Percentiles rank a stretch among this genome's conserved stretches.
These are phyloP conservation scores for Ochetophila trinervis DNA, from an alignment of 306 rosid genomes.

Conservation along the genomic window DNA sequence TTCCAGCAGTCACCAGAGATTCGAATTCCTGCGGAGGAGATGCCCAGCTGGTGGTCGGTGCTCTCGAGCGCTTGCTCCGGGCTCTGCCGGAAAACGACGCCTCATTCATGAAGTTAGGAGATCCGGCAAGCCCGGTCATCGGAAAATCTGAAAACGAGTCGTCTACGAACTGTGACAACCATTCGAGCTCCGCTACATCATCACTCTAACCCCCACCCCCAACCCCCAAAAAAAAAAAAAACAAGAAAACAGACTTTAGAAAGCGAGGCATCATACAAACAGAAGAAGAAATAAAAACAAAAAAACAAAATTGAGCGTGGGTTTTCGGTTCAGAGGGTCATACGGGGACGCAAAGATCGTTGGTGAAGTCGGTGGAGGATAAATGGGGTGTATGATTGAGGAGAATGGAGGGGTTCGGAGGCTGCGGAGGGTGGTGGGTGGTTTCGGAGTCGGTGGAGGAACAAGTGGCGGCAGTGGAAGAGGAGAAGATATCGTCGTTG, in stretches of 20 bases:
- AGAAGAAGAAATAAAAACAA: neutral
- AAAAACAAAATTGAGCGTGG: neutral
- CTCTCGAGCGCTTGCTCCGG: constrained; percentile 28
- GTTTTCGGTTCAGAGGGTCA: neutral
- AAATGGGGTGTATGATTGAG: neutral
- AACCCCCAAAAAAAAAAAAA: neutral
- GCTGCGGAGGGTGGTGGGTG: constrained; percentile 6
- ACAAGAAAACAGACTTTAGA: no score
- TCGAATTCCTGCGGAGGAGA: neutral
- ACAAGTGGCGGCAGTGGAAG: neutral
- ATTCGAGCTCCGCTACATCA: constrained; percentile 54
- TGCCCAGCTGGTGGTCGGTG: neutral
- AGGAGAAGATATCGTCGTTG: constrained; percentile 25
- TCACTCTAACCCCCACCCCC: constrained; percentile 31
- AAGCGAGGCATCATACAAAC: neutral
- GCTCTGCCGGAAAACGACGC: constrained; percentile 30
- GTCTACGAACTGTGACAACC: constrained; percentile 64
- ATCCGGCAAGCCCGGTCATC: constrained; percentile 1
- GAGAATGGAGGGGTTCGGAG: neutral
- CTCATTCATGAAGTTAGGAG: constrained; percentile 9
- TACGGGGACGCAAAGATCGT: constrained; percentile 40
- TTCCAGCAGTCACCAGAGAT: neutral
- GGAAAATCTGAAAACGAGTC: constrained; percentile 47
- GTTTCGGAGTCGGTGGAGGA: constrained; percentile 16
- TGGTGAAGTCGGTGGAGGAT: constrained; percentile 26